Evolutionary conservation across 2,329 filamentous ascomycete species (phyloP).

Genomic region (Aureobasidium namibiae): DNA sequence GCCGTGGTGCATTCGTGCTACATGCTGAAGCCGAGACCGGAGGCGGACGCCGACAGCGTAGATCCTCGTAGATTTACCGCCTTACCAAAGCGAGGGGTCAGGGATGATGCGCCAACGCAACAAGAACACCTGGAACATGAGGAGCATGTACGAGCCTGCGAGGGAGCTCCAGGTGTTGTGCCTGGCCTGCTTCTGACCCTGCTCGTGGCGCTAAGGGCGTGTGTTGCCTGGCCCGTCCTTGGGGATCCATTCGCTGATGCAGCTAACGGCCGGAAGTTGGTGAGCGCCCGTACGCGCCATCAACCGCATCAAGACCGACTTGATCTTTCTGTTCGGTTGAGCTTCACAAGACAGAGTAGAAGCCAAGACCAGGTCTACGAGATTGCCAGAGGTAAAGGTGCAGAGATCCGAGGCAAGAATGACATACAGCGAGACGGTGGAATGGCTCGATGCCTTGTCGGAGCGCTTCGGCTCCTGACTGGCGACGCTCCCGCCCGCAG

Average conservation of each 20-base stretch:
- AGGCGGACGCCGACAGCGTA: not conserved
- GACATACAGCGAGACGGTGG: not conserved
- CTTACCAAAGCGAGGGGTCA: not conserved
- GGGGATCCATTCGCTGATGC: conserved; percentile 1
- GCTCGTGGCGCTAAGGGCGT: conserved; percentile 5
- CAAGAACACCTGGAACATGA: not conserved
- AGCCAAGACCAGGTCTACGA: too few relatives aligned
- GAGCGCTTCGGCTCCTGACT: conserved; percentile 1
- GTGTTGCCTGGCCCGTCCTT: not conserved
- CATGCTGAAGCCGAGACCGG: not conserved
- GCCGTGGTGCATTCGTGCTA: not conserved
- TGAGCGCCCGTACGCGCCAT: conserved; percentile 1
- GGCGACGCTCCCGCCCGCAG: not conserved
- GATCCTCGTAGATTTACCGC: not conserved
- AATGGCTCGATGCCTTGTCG: not conserved
- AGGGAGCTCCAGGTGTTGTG: not conserved
- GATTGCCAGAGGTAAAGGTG: not conserved
- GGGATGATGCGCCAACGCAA: not conserved
- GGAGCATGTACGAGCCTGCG: not conserved
- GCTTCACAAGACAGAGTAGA: not conserved
- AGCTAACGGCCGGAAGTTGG: conserved; percentile 7
- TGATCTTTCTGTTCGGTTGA: not conserved
- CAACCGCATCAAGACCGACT: not conserved
- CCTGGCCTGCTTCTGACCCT: not conserved
- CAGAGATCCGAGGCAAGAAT: not conserved